Evolutionary conservation across 2,329 filamentous ascomycete species (phyloP).

Genomic region (Dactylella cylindrospora): DNA sequence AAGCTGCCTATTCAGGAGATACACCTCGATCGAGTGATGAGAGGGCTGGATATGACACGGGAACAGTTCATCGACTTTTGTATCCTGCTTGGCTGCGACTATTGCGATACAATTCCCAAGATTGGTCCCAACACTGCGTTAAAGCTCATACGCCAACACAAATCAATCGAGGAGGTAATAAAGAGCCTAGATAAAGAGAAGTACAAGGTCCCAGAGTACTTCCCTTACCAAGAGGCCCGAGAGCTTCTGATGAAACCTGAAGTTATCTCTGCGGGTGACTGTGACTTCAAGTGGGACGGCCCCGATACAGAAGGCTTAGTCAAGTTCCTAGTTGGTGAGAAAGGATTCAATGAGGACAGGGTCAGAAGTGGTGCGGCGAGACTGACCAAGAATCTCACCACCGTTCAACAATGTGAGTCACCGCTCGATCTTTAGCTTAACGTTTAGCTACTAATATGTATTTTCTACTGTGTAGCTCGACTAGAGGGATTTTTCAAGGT

Average conservation of each 20-base stretch:
- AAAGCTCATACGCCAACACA: slow-evolving; percentile 91
- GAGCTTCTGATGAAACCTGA: slow-evolving; percentile 90
- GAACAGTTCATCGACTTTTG: slow-evolving; percentile 96
- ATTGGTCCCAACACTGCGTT: slow-evolving; percentile 88
- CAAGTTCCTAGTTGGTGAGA: slow-evolving; percentile 85
- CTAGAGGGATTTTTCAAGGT: slow-evolving; percentile 97
- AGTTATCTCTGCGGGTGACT: slow-evolving; percentile 79
- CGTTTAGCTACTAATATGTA: slow-evolving; percentile 7
- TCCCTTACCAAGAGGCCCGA: slow-evolving; percentile 90
- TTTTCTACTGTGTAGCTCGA: slow-evolving; percentile 58
- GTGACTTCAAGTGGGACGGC: slow-evolving; percentile 97
- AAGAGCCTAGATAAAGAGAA: slow-evolving; percentile 78
- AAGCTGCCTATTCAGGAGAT: slow-evolving; percentile 99
- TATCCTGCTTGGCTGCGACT: slow-evolving; percentile 95
- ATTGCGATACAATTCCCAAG: slow-evolving; percentile 93
- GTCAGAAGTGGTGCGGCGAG: slow-evolving; percentile 76
- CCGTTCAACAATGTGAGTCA: slow-evolving; percentile 68
- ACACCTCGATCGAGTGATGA: slow-evolving; percentile 78
- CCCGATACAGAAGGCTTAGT: slow-evolving; percentile 89
- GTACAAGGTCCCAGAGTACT: slow-evolving; percentile 87
- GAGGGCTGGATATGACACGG: slow-evolving; percentile 83
- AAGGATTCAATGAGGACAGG: slow-evolving; percentile 94
- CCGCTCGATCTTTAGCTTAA: neutral
- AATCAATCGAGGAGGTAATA: slow-evolving; percentile 81
- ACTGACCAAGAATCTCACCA: slow-evolving; percentile 87